phyloP scores from a whole-genome alignment of 192 early-diverging fungal genomes.

The Backusella tarrabulga region DNA sequence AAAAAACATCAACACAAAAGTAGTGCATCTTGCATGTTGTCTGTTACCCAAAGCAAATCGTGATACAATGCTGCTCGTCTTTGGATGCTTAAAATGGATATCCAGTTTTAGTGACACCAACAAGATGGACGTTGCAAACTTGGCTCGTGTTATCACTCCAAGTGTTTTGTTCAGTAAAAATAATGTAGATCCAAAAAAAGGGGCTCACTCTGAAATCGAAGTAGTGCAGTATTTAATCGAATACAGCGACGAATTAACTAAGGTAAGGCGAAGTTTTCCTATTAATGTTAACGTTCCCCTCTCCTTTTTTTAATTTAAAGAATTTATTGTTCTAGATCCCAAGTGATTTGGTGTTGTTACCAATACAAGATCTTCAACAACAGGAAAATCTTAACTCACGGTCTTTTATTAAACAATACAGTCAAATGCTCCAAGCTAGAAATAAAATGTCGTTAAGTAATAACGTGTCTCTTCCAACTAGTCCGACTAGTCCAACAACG shows the following conservation, averaged over 20 bases:
- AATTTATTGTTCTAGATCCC: constrained; percentile 1
- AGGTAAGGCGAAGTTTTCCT: background rate
- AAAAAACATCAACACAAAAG: constrained; percentile 26
- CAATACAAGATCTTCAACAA: background rate
- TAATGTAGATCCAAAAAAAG: constrained; percentile 43
- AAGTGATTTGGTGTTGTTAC: background rate
- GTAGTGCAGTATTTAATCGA: constrained; percentile 25
- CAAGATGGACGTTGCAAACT: constrained; percentile 90
- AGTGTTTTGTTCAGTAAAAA: constrained; percentile 85
- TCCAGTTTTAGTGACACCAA: constrained; percentile 77
- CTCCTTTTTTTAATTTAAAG: background rate
- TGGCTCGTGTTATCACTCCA: constrained; percentile 93
- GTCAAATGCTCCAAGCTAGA: background rate
- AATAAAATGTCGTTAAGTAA: background rate
- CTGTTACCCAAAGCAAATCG: constrained; percentile 90
- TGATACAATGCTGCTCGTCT: constrained; percentile 90
- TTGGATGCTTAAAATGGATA: constrained; percentile 82
- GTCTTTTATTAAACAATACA: constrained; percentile 3
- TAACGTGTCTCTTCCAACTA: background rate
- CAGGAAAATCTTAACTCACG: constrained; percentile 5
- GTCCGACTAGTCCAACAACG: background rate
- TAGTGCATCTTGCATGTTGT: constrained; percentile 78
- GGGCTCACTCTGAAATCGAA: constrained; percentile 18
- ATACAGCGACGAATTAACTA: constrained; percentile 12
- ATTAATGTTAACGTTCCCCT: background rate